Evolutionary conservation across 495 filamentous ascomycete genomes (phyloP).

Genomic region (Staphylotrichum tortipilum): DNA sequence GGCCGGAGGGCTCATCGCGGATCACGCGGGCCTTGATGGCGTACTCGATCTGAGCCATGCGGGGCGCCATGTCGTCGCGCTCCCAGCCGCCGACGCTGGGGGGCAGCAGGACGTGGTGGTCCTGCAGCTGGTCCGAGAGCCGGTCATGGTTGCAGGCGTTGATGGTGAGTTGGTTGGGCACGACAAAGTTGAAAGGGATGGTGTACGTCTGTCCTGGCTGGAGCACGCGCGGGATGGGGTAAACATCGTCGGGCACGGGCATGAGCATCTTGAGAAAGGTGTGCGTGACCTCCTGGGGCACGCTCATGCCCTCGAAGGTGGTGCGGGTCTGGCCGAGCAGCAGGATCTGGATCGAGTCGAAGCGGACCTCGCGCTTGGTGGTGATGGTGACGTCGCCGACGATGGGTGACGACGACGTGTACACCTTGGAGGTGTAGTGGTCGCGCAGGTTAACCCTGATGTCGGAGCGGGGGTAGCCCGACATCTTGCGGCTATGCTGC

Average conservation of each 20-base stretch:
- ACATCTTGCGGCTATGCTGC: neutral
- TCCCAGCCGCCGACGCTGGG: conserved; percentile 69
- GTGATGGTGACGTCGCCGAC: conserved; percentile 47
- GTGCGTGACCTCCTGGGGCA: conserved; percentile 38
- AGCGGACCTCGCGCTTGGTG: conserved; percentile 54
- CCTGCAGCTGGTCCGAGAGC: conserved; percentile 49
- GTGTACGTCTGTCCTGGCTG: conserved; percentile 58
- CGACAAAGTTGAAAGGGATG: conserved; percentile 81
- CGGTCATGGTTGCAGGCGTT: conserved; percentile 41
- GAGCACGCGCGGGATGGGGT: conserved; percentile 62
- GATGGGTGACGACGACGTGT: conserved; percentile 41
- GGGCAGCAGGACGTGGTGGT: conserved; percentile 69
- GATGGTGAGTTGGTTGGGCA: conserved; percentile 63
- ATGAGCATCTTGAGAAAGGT: conserved; percentile 75
- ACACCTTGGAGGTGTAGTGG: conserved; percentile 40
- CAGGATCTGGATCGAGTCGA: conserved; percentile 73
- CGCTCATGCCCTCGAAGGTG: conserved; percentile 32
- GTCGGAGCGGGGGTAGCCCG: conserved; percentile 23
- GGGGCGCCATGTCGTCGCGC: conserved; percentile 73
- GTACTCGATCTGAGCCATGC: conserved; percentile 74
- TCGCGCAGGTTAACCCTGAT: conserved; percentile 39
- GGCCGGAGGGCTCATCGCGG: conserved; percentile 28
- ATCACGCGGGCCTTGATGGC: conserved; percentile 52
- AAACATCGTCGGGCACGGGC: conserved; percentile 59
- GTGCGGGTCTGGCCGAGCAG: conserved; percentile 58